phyloP scores from a whole-genome alignment of 495 filamentous ascomycete genomes.

The Parachaetomium inaequale region DNA sequence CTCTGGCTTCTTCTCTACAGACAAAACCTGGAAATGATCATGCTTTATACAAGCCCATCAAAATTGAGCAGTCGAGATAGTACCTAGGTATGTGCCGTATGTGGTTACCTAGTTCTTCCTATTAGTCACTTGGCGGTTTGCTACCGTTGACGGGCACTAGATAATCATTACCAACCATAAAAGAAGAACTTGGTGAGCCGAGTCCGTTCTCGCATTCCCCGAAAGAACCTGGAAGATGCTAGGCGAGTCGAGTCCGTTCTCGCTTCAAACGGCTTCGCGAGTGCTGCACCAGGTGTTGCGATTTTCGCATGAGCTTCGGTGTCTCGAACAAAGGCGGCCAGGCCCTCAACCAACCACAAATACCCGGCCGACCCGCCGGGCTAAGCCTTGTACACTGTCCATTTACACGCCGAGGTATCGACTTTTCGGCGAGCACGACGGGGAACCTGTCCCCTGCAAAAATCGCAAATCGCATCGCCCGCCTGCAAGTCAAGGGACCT shows the following conservation, averaged over 20 bases:
- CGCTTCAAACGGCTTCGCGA: not conserved
- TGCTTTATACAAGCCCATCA: no score
- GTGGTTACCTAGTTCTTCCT: no score
- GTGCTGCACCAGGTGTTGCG: not conserved
- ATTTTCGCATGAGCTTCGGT: conserved; percentile 6
- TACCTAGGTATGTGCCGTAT: no score
- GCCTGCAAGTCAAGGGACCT: not conserved
- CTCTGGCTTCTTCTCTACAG: no score
- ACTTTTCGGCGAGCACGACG: not conserved
- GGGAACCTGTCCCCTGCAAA: not conserved
- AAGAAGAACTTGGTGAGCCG: not conserved
- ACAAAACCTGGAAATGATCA: no score
- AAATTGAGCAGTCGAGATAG: no score
- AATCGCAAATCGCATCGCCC: not conserved
- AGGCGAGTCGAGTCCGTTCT: not conserved
- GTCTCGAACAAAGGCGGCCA: conserved; percentile 3
- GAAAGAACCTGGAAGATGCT: no score
- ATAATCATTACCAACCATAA: not conserved
- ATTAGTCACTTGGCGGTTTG: no score
- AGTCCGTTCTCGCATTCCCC: conserved; percentile 1
- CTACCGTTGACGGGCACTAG: not conserved
- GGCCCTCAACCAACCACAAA: conserved; percentile 1
- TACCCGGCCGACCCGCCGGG: not conserved
- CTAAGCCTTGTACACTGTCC: not conserved
- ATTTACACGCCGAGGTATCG: not conserved